Evolutionary conservation across 192 early-diverging fungal genomes (phyloP).

Genomic region (Entophlyctis luteolus): DNA sequence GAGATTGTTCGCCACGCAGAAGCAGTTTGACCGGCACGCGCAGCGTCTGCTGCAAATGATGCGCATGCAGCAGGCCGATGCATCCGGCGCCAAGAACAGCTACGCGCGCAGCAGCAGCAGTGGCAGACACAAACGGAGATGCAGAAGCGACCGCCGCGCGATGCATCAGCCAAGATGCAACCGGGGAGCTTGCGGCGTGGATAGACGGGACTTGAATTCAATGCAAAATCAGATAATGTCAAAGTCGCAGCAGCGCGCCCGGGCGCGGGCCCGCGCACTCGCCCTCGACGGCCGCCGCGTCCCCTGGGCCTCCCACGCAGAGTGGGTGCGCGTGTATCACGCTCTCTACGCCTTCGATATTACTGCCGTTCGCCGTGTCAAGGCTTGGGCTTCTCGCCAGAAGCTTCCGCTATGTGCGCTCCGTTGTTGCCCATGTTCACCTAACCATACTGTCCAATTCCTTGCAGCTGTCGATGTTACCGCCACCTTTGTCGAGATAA

Average conservation of each 20-base stretch:
- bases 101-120: no score
- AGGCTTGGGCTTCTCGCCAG: slow-evolving; percentile 67
- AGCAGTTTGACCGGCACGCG: slow-evolving; percentile 2
- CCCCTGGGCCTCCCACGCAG: slow-evolving; percentile 57
- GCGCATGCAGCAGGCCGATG: slow-evolving; percentile 11
- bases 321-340: slow-evolving; percentile 56
- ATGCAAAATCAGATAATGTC: neutral
- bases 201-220: no score
- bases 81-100: neutral
- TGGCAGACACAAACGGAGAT: no score
- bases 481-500: slow-evolving; percentile 55
- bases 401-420: slow-evolving; percentile 35
- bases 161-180: no score
- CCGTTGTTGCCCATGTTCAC: neutral
- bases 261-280: no score
- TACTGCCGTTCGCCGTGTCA: slow-evolving; percentile 47
- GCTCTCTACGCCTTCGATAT: slow-evolving; percentile 46
- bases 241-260: no score
- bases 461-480: slow-evolving; percentile 68
- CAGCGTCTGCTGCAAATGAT: neutral
- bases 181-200: no score
- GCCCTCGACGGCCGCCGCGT: slow-evolving; percentile 49
- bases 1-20: neutral
- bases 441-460: neutral
- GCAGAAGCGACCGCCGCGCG: no score